Evolutionary conservation across 2,329 filamentous ascomycete genomes (phyloP).

Genomic region (Stenocarpella maydis): DNA sequence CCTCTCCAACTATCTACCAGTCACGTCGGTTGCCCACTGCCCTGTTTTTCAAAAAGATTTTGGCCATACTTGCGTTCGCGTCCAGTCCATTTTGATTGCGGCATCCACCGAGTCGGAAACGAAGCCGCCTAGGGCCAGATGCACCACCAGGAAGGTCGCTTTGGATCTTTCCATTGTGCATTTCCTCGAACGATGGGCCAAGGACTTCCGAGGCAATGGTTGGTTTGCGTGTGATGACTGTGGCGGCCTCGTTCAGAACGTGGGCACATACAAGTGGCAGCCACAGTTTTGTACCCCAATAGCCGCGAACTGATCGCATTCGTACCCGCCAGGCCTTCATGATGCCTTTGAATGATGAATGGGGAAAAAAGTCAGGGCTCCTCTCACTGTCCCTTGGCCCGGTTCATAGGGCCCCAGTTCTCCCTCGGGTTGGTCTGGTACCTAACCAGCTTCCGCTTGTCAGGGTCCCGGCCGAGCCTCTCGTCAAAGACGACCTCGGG

Average conservation of each 20-base stretch:
- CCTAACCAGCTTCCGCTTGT: conserved; percentile 74
- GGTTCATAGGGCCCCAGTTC: conserved; percentile 90
- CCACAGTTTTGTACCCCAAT: background rate
- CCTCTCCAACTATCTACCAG: background rate
- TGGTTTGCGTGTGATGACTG: background rate
- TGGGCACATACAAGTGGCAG: background rate
- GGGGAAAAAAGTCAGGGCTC: background rate
- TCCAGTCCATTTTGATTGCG: no score
- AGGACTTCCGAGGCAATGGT: background rate
- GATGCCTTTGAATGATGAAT: background rate
- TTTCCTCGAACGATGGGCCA: background rate
- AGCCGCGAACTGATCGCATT: background rate
- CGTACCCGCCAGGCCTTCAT: background rate
- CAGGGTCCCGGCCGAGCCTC: conserved; percentile 73
- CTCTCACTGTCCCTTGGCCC: conserved; percentile 51
- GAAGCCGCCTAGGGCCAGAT: background rate
- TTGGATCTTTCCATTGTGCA: background rate
- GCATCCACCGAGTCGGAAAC: background rate
- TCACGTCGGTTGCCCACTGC: background rate
- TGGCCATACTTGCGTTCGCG: no score
- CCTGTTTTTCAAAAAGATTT: no score
- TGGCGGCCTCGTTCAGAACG: background rate
- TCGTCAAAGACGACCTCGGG: conserved; percentile 75
- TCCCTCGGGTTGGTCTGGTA: conserved; percentile 91
- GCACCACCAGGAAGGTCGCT: background rate